Evolutionary conservation across 225 moss, liverwort and hornwort genomes (phyloP).

Genomic region (Pseudoscleropodium purum): DNA sequence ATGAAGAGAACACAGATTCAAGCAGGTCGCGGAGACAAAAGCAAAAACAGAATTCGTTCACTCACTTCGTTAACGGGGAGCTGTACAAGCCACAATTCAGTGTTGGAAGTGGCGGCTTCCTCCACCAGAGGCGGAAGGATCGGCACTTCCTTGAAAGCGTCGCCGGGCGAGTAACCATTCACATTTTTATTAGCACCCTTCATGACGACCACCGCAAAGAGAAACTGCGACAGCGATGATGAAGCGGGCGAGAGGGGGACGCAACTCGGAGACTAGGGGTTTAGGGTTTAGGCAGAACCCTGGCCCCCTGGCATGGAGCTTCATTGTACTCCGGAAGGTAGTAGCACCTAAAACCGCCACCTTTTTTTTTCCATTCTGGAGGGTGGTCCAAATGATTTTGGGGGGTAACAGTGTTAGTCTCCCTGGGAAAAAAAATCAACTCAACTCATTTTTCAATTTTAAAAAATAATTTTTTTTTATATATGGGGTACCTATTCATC

Average conservation of each 20-base stretch:
- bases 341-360: background rate
- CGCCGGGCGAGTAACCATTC: conserved; percentile 12
- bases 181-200: background rate
- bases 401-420: background rate
- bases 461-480: background rate
- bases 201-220: background rate
- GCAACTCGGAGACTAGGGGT: background rate
- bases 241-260: background rate
- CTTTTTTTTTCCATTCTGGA: background rate
- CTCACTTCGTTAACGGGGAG: conserved; percentile 43
- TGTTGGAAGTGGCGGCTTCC: conserved; percentile 25
- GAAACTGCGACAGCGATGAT: background rate
- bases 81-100: conserved; percentile 48
- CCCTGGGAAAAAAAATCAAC: background rate
- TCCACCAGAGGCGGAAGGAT: conserved; percentile 21
- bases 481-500: background rate
- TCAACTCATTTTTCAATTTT: background rate
- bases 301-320: background rate
- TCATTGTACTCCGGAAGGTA: background rate
- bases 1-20: background rate
- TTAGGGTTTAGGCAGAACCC: background rate
- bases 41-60: background rate
- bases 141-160: conserved; percentile 16
- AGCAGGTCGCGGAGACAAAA: background rate
- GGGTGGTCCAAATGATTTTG: background rate